phyloP scores from a whole-genome alignment of 352 stramenopile genomes.

The Thalassiosira livingstoniorum region DNA sequence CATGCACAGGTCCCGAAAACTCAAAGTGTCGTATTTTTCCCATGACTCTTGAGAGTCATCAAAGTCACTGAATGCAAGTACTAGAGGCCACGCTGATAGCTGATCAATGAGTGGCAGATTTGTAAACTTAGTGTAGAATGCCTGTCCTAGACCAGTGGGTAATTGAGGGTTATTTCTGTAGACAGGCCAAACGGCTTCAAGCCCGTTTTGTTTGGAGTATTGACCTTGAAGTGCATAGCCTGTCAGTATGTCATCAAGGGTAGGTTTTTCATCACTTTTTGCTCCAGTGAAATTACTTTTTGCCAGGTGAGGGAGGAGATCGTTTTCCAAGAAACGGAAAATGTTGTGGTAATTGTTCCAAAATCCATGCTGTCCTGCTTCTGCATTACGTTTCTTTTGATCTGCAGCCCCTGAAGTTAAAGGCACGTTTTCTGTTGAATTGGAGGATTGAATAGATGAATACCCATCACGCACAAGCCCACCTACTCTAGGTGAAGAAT shows the following conservation, averaged over 20 bases:
- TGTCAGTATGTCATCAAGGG: slow-evolving; percentile 63
- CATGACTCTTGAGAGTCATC: slow-evolving; percentile 67
- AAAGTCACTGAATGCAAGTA: slow-evolving; percentile 81
- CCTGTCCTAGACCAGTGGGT: slow-evolving; percentile 77
- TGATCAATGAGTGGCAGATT: slow-evolving; percentile 66
- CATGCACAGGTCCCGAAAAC: slow-evolving; percentile 81
- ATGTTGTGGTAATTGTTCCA: slow-evolving; percentile 84
- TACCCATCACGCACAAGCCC: slow-evolving; percentile 69
- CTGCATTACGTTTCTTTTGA: slow-evolving; percentile 35
- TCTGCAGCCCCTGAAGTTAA: slow-evolving; percentile 65
- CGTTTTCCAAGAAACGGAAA: slow-evolving; percentile 66
- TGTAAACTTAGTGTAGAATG: slow-evolving; percentile 69
- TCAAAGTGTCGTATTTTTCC: slow-evolving; percentile 78
- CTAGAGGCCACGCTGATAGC: slow-evolving; percentile 64
- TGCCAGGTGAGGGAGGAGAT: not conserved
- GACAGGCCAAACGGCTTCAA: slow-evolving; percentile 82
- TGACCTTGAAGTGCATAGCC: slow-evolving; percentile 78
- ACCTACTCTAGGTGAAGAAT: slow-evolving; percentile 18
- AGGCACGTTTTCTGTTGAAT: slow-evolving; percentile 69
- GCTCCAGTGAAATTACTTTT: too few relatives aligned
- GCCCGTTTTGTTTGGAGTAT: slow-evolving; percentile 68
- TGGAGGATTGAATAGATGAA: too few relatives aligned
- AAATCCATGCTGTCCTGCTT: slow-evolving; percentile 82
- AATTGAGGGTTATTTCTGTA: slow-evolving; percentile 60
- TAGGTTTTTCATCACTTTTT: too few relatives aligned